Conservation (phyloP, 441 rosid species). For the Omphalea diandra region DNA sequence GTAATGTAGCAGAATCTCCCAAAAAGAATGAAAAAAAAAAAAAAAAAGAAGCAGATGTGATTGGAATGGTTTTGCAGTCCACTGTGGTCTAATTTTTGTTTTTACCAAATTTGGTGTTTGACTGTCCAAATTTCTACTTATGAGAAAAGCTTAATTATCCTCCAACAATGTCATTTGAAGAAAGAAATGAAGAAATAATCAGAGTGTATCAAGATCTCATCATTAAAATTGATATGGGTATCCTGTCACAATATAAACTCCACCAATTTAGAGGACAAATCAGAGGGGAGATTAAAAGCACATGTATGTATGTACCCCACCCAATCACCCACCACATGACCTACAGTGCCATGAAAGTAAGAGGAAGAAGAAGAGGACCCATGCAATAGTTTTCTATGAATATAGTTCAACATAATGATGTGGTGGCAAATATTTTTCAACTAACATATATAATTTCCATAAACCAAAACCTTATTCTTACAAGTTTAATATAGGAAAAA, state of each 20-base stretch:
- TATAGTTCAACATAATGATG: too few species aligned
- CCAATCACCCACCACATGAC: constrained; percentile 36
- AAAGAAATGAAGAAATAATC: not conserved
- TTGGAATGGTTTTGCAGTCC: too few species aligned
- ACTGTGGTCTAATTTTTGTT: not conserved
- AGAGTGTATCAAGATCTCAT: not conserved
- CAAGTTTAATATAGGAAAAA: not conserved
- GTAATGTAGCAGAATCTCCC: too few species aligned
- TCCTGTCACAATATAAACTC: not conserved
- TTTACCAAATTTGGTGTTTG: not conserved
- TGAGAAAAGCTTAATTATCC: not conserved
- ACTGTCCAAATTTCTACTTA: not conserved
- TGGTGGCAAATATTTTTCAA: not conserved
- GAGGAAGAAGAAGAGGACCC: constrained; percentile 18
- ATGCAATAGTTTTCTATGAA: not conserved
- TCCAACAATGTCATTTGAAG: not conserved
- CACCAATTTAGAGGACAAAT: not conserved
- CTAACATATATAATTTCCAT: not conserved
- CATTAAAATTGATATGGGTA: constrained; percentile 2
- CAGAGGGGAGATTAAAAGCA: not conserved
- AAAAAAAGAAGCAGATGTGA: too few species aligned
- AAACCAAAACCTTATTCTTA: not conserved
- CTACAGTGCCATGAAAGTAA: constrained; percentile 24
- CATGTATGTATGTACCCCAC: too few species aligned
- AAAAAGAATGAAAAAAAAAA: too few species aligned